Percentiles rank a stretch among this genome's conserved stretches.
Conservation (phyloP, 2,329 filamentous ascomycete genomes). For the Trematosphaeria pertusa region DNA sequence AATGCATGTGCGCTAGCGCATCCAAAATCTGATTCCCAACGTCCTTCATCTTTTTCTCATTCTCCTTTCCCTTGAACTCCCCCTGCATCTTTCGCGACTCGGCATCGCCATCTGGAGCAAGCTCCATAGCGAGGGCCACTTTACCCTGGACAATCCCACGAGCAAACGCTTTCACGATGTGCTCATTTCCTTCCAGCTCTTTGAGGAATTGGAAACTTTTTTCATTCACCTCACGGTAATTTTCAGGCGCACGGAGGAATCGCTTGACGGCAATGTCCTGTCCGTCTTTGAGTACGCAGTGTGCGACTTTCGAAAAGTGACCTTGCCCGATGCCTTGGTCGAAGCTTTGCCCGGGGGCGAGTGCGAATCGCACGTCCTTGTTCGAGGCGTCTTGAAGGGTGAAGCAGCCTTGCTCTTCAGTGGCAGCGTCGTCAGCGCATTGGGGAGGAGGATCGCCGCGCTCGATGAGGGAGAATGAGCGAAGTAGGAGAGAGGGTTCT, state of each 20-base stretch:
- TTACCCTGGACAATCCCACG: not conserved
- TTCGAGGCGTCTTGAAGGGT: conserved; percentile 3
- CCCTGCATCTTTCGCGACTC: not conserved
- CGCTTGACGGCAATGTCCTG: conserved; percentile 6
- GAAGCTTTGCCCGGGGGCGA: conserved; percentile 1
- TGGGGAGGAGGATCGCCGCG: not conserved
- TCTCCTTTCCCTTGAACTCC: conserved; percentile 4
- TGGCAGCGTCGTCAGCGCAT: not conserved
- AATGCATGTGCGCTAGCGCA: not conserved
- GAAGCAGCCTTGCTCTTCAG: conserved; percentile 5
- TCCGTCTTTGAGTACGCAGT: conserved; percentile 4
- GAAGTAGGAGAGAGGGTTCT: not conserved
- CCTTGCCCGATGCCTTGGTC: no score
- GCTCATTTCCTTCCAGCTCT: not conserved
- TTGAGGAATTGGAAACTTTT: conserved; percentile 2
- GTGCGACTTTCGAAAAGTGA: no score
- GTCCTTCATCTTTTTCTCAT: conserved; percentile 3
- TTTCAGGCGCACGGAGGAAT: no score
- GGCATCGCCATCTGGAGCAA: not conserved
- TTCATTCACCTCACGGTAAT: no score
- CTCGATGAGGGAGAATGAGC: not conserved
- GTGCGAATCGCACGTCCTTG: conserved; percentile 6
- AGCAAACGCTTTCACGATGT: conserved; percentile 3
- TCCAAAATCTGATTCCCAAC: not conserved
- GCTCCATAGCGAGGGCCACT: conserved; percentile 4